Evolutionary conservation across 345 rosid genomes (phyloP).

Genomic region (Reutealis trisperma): DNA sequence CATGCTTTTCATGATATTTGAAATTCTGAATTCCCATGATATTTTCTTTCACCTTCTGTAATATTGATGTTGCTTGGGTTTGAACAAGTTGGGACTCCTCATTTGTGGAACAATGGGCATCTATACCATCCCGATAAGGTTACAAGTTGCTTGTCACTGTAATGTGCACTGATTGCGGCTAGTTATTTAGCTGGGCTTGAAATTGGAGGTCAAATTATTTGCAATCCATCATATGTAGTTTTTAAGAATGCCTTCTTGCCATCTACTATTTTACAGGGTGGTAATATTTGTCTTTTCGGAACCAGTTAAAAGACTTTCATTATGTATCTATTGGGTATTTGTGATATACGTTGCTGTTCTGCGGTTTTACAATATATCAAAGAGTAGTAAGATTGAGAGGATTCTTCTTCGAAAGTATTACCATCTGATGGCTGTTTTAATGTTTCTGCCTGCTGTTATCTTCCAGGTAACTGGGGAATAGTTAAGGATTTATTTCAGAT

Average conservation of each 20-base stretch:
- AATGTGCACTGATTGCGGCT: background rate
- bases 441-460: conserved; percentile 94
- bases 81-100: background rate
- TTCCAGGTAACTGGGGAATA: conserved; percentile 66
- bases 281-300: conserved; percentile 68
- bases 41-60: background rate
- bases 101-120: background rate
- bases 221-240: background rate
- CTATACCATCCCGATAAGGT: background rate
- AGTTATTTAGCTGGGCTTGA: background rate
- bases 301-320: conserved; percentile 71
- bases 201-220: background rate
- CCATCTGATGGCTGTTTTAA: conserved; percentile 93
- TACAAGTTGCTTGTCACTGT: background rate
- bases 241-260: conserved; percentile 21
- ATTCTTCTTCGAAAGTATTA: conserved; percentile 96
- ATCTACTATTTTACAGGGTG: conserved; percentile 53
- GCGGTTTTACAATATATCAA: conserved; percentile 78
- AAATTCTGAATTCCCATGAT: background rate
- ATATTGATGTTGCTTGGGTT: background rate
- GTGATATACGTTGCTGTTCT: conserved; percentile 68
- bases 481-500: conserved; percentile 5
- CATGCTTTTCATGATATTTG: background rate
- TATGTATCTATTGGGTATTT: conserved; percentile 76
- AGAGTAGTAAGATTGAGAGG: conserved; percentile 85